These are phyloP conservation scores for Talaromyces borbonicus DNA, from an alignment of 495 filamentous ascomycete species.

Conservation along the genomic window DNA sequence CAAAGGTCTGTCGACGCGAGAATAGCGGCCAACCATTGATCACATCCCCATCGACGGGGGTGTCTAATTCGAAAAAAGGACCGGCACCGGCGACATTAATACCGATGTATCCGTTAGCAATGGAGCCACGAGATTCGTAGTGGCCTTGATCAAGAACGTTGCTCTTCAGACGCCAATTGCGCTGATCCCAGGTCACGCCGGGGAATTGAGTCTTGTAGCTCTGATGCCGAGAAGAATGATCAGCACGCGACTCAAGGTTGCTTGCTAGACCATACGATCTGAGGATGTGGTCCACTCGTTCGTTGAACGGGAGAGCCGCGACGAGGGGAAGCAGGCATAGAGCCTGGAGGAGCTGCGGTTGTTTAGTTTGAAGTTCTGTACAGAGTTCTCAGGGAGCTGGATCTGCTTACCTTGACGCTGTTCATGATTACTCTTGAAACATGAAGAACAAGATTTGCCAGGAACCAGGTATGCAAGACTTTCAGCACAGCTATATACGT, in stretches of 20 bases:
- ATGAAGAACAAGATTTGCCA: too few relatives aligned
- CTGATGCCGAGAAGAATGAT: neutral
- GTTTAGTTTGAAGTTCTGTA: neutral
- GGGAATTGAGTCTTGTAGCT: slow-evolving; percentile 39
- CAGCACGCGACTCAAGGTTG: neutral
- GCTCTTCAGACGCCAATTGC: slow-evolving; percentile 50
- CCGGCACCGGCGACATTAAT: slow-evolving; percentile 54
- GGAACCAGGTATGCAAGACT: too few relatives aligned
- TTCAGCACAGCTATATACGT: too few relatives aligned
- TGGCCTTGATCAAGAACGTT: slow-evolving; percentile 47
- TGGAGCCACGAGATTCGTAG: slow-evolving; percentile 51
- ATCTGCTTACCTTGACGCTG: neutral
- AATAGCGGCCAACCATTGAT: slow-evolving; percentile 72
- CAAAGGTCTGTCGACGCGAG: slow-evolving; percentile 56
- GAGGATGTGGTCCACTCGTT: slow-evolving; percentile 5
- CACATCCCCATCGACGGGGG: slow-evolving; percentile 35
- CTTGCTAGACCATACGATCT: neutral
- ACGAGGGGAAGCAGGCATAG: slow-evolving; percentile 1
- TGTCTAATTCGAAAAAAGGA: slow-evolving; percentile 61
- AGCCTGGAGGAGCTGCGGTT: neutral
- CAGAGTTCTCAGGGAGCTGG: neutral
- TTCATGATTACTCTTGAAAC: too few relatives aligned
- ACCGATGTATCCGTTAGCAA: slow-evolving; percentile 55
- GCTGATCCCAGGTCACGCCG: slow-evolving; percentile 53
- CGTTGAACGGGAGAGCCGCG: neutral